Conservation (phyloP, 1,284 basidiomycete genomes). For the Ceratobasidium sp. region DNA sequence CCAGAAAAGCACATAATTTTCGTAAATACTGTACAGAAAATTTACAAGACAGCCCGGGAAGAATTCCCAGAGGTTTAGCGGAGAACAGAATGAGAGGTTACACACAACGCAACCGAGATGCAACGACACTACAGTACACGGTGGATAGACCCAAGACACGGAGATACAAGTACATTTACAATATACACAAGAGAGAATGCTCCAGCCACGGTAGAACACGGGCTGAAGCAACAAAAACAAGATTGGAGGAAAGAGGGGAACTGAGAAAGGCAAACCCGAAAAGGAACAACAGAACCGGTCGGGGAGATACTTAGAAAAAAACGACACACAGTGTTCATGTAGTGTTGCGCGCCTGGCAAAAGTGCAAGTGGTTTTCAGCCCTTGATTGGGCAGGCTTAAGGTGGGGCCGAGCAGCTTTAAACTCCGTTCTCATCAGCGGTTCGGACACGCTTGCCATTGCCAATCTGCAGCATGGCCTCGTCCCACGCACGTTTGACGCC, state of each 20-base stretch:
- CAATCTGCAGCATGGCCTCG: conserved; percentile 15
- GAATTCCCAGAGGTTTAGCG: conserved; percentile 2
- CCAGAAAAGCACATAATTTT: neutral
- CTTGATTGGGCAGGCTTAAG: neutral
- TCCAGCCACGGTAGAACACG: neutral
- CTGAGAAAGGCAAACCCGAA: neutral
- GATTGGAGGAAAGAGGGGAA: neutral
- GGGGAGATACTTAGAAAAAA: neutral
- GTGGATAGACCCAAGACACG: neutral
- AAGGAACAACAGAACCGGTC: neutral
- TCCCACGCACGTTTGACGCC: conserved; percentile 34
- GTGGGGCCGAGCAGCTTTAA: neutral
- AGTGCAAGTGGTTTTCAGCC: conserved; percentile 5
- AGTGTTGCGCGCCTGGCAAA: neutral
- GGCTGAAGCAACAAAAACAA: neutral
- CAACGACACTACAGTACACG: conserved; percentile 27
- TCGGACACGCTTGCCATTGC: conserved; percentile 20
- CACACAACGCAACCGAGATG: conserved; percentile 4
- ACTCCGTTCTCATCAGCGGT: conserved; percentile 18
- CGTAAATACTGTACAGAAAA: conserved; percentile 8
- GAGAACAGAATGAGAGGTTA: conserved; percentile 11
- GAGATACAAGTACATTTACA: conserved; percentile 32
- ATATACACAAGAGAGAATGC: conserved; percentile 5
- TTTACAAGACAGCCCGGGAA: conserved; percentile 11
- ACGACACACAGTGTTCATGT: conserved; percentile 4